Evolutionary conservation across 306 rosid species (phyloP).

Genomic region (Luffa aegyptiaca): DNA sequence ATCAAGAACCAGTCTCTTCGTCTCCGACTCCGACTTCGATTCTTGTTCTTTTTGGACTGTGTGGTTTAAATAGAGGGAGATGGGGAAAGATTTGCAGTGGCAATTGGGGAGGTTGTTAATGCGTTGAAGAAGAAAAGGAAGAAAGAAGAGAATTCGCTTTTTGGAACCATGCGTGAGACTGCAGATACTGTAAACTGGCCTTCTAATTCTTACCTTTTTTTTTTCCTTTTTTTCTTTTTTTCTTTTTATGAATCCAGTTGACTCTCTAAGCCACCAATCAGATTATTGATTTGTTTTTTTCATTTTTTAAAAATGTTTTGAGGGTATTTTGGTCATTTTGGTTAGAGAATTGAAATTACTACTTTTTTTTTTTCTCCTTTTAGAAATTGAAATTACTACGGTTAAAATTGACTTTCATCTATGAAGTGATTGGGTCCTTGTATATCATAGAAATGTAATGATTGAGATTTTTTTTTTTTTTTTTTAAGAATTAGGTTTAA

Average conservation of each 20-base stretch:
- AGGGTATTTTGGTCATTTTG: not conserved
- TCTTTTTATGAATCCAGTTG: not conserved
- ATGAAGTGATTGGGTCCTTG: no score
- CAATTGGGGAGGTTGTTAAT: no score
- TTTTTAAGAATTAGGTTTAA: no score
- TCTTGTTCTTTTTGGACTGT: not conserved
- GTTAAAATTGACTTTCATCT: no score
- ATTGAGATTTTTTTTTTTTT: no score
- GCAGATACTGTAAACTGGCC: not conserved
- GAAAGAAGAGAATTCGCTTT: not conserved
- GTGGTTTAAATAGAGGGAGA: constrained; percentile 14
- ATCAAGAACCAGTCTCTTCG: not conserved
- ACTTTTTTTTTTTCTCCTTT: no score
- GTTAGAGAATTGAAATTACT: not conserved
- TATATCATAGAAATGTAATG: no score
- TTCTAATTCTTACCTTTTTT: not conserved
- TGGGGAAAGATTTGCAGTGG: not conserved
- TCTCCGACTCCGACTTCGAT: not conserved
- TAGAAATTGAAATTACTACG: no score
- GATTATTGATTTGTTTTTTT: no score
- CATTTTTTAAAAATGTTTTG: no score
- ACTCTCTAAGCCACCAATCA: not conserved
- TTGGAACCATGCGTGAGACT: not conserved
- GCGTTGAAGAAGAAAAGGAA: not conserved
- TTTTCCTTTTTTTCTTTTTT: not conserved